phyloP scores from a whole-genome alignment of 805 yeast species.

The Saturnispora dispora region DNA sequence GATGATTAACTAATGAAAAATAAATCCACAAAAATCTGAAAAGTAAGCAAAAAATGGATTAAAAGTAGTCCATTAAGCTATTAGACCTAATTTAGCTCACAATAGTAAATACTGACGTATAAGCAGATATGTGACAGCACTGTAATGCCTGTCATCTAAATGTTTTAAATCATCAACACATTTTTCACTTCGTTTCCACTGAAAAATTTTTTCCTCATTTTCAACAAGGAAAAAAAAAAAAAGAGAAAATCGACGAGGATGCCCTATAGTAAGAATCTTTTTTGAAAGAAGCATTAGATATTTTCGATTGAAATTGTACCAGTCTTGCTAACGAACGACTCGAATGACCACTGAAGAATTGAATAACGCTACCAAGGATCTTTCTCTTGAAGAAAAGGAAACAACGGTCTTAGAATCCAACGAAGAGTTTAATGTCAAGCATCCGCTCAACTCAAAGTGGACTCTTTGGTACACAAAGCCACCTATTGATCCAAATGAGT shows the following conservation, averaged over 20 bases:
- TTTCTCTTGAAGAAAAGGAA: conserved; percentile 28
- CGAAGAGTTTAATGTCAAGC: conserved; percentile 66
- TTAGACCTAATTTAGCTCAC: no score
- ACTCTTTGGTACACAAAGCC: conserved; percentile 98
- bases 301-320: not conserved
- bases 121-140: not conserved
- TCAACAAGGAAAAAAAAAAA: not conserved
- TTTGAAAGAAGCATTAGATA: not conserved
- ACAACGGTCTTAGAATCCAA: conserved; percentile 49
- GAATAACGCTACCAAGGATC: conserved; percentile 27
- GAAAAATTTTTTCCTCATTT: not conserved
- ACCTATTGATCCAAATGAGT: conserved; percentile 62
- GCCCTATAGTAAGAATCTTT: not conserved
- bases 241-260: not conserved
- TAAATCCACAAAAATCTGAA: not conserved
- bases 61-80: no score
- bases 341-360: conserved; percentile 28
- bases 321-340: conserved; percentile 3
- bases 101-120: no score
- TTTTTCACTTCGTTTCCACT: not conserved
- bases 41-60: not conserved
- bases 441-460: conserved; percentile 87
- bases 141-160: not conserved
- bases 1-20: not conserved
- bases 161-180: not conserved